Percentiles rank a stretch among this genome's conserved stretches.
Evolutionary conservation across 139 green algal species (phyloP).

Genomic region (Chlamydomonas schloesseri): DNA sequence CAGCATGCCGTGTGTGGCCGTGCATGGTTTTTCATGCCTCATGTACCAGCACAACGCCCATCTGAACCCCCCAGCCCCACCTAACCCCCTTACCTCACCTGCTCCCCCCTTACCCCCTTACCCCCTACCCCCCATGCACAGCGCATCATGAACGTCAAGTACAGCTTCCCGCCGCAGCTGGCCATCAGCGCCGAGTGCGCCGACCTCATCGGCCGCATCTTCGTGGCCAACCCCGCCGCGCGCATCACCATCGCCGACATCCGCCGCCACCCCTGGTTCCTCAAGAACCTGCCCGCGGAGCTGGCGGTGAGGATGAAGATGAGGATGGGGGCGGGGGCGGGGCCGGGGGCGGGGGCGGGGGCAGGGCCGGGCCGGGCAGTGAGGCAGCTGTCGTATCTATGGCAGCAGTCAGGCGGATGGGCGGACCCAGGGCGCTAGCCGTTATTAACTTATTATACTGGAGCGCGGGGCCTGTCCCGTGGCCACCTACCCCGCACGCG

Average conservation of each 20-base stretch:
- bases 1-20: too few species aligned
- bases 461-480: too few species aligned
- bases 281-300: constrained; percentile 90
- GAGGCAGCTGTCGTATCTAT: too few species aligned
- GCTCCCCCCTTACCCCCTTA: background rate
- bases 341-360: background rate
- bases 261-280: constrained; percentile 94
- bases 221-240: constrained; percentile 83
- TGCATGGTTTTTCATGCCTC: too few species aligned
- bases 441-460: too few species aligned
- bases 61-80: background rate
- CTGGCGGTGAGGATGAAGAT: too few species aligned
- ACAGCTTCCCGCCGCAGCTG: constrained; percentile 83
- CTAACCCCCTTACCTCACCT: background rate
- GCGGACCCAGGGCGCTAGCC: too few species aligned
- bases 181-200: constrained; percentile 85
- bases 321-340: too few species aligned
- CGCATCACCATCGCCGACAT: constrained; percentile 90
- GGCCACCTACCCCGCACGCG: too few species aligned
- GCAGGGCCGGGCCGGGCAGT: background rate
- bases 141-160: constrained; percentile 94
- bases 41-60: too few species aligned
- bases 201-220: constrained; percentile 90
- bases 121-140: constrained; percentile 59
- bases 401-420: too few species aligned